These are phyloP conservation scores for Antarctomyces pellizariae DNA, from an alignment of 495 filamentous ascomycete species.

Conservation along the genomic window DNA sequence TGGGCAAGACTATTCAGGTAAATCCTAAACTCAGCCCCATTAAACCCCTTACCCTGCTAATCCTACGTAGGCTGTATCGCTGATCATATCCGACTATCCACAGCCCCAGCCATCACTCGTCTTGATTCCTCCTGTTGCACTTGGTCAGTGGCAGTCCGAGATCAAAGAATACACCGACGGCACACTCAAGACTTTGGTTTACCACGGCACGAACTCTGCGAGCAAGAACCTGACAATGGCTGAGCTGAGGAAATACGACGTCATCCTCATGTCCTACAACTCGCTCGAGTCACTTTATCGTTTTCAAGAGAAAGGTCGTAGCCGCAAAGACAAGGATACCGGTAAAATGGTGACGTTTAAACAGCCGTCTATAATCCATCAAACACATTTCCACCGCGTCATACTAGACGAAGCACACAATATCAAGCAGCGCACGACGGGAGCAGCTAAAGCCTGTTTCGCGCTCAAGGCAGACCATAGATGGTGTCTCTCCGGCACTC, in stretches of 20 bases:
- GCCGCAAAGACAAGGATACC: conserved; percentile 42
- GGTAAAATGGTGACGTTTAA: too few species aligned
- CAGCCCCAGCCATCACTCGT: conserved; percentile 64
- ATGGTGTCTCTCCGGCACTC: conserved; percentile 89
- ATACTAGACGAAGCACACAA: conserved; percentile 93
- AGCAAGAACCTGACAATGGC: conserved; percentile 47
- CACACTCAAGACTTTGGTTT: conserved; percentile 68
- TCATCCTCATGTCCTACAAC: conserved; percentile 94
- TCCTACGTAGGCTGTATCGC: conserved; percentile 74
- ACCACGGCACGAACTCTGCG: conserved; percentile 68
- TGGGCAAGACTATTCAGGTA: conserved; percentile 99
- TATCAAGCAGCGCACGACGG: conserved; percentile 76
- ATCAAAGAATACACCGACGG: conserved; percentile 80
- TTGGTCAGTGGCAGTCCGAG: conserved; percentile 94
- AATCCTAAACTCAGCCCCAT: too few species aligned
- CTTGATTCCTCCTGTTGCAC: conserved; percentile 76
- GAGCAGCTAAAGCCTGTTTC: conserved; percentile 84
- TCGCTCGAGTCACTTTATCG: conserved; percentile 76
- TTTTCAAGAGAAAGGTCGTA: conserved; percentile 80
- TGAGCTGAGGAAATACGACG: conserved; percentile 60
- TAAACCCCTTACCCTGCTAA: too few species aligned
- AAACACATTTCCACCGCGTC: conserved; percentile 67
- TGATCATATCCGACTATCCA: conserved; percentile 94
- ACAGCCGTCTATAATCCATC: conserved; percentile 71
- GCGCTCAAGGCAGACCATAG: conserved; percentile 68